Evolutionary conservation across 768 basidiomycete species (phyloP), one percentile per base, ranked within the genome.

Genomic region (Amanita brunnescens): DNA sequence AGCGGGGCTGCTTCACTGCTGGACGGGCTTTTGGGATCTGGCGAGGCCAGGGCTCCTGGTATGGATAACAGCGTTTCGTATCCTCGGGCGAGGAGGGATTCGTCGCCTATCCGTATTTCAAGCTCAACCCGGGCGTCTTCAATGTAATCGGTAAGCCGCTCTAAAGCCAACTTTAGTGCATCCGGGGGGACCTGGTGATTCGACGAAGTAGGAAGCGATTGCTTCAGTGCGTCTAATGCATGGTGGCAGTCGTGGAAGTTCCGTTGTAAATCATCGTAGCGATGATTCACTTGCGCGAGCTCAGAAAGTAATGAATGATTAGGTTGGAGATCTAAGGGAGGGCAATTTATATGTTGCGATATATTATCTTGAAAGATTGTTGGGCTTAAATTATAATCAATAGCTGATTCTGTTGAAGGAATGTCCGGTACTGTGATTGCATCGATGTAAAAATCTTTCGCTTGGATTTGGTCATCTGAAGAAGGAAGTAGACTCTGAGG

Each of bases 71-170:
- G 62, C 0, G 84, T 80, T 57, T 82, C 79, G 53, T 81, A 91
- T 2, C 87, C 87, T 6, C 73, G 74, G 6, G 71, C 69, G 0
- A 83, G 70, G 12, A 91, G 73, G 9, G 73, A 75, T 55, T 87
- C 87, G 60, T 92, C 89, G 2, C 84, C 76, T 8, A 82, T 67
- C 20, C 80, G 77, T 35, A 91, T 91, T 66, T 91, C 89, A 18
- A 92, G 67, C 61, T 91, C 89, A 8, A 92, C 89, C 1, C 86
- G 79, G 1, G 80, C 80, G 56, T 91, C 89, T 61, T 91, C 89
- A 4, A 78, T 78, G 59, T 77, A 87, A 61, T 92, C 86, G 48
- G 80, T 73, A 38, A 92, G 70, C 6, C 88, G 73, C 21, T 78
- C 71, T 14, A 86, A 65, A 5, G 80, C 82, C 0, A 69, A 70